Percentiles rank a stretch among this genome's conserved stretches.
phyloP scores from a whole-genome alignment of 768 basidiomycete species.

The Rhodotorula toruloides region DNA sequence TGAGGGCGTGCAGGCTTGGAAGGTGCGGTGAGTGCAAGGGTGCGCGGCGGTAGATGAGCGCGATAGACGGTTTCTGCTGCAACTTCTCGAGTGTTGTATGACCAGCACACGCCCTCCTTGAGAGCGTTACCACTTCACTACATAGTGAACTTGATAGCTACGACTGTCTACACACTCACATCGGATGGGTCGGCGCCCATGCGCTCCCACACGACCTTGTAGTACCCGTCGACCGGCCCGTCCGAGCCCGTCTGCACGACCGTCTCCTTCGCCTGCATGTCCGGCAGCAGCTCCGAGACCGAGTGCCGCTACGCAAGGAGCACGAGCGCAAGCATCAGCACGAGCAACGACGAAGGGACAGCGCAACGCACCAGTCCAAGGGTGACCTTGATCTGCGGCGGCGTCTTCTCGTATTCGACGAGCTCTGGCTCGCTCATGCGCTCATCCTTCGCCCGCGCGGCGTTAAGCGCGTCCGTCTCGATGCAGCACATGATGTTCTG shows the following conservation, averaged over 20 bases:
- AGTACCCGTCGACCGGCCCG: constrained; percentile 22
- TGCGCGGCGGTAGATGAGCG: no score
- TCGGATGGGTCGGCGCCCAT: neutral
- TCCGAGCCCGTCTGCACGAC: neutral
- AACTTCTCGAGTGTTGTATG: no score
- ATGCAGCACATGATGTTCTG: constrained; percentile 36
- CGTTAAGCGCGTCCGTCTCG: constrained; percentile 16
- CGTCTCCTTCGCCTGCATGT: constrained; percentile 24
- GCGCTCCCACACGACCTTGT: neutral
- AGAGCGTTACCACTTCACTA: no score
- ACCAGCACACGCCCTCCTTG: no score
- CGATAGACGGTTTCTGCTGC: no score
- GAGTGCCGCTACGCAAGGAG: constrained; percentile 6
- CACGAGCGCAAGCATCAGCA: neutral
- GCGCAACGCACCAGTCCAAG: constrained; percentile 29
- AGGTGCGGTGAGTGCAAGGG: constrained; percentile 21
- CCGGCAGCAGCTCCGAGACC: constrained; percentile 23
- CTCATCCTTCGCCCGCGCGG: neutral
- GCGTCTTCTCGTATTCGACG: constrained; percentile 26
- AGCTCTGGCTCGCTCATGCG: neutral
- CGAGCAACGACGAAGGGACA: neutral
- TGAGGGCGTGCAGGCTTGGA: constrained; percentile 33
- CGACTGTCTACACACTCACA: no score
- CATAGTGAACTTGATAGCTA: no score
- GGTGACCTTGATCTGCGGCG: constrained; percentile 39